Percentiles rank a stretch among this genome's conserved stretches.
These are phyloP conservation scores for Neurospora crassa DNA, from an alignment of 2,329 filamentous ascomycete genomes.

Conservation along the genomic window DNA sequence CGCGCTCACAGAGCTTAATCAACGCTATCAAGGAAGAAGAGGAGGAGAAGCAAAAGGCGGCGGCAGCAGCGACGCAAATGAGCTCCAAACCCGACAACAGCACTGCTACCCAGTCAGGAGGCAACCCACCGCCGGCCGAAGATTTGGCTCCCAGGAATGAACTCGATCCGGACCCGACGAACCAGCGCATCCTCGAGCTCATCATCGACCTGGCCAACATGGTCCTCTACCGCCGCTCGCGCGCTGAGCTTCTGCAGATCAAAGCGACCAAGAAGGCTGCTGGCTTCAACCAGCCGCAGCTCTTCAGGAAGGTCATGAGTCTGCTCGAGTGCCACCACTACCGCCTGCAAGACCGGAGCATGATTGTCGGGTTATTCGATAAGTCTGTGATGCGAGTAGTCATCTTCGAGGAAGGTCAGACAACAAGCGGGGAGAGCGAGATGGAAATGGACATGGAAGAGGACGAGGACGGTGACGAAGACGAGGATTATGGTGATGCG, in stretches of 20 bases:
- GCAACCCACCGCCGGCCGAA: neutral
- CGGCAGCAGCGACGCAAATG: neutral
- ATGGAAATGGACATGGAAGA: conserved; percentile 1
- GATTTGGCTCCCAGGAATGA: conserved; percentile 20
- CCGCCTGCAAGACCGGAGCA: conserved; percentile 73
- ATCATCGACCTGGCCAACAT: conserved; percentile 88
- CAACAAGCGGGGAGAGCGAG: neutral
- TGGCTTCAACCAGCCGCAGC: conserved; percentile 62
- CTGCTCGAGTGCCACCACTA: conserved; percentile 87
- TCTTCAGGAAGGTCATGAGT: conserved; percentile 80
- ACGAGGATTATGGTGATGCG: conserved; percentile 19
- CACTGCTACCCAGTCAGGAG: neutral
- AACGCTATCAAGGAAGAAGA: conserved; percentile 17
- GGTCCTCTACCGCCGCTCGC: conserved; percentile 79
- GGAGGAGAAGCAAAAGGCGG: conserved; percentile 1
- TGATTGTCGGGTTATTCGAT: conserved; percentile 91
- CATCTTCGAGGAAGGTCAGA: conserved; percentile 63
- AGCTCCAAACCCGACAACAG: neutral
- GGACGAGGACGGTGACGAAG: conserved; percentile 21
- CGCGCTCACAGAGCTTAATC: conserved; percentile 28
- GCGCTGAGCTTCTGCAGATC: conserved; percentile 71
- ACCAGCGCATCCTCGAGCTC: conserved; percentile 71
- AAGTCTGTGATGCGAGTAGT: conserved; percentile 77
- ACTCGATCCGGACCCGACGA: conserved; percentile 37
- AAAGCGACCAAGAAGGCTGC: conserved; percentile 65